Base-by-base conservation (phyloP, 257 asterid genomes). In the Linaria vulgaris region DNA sequence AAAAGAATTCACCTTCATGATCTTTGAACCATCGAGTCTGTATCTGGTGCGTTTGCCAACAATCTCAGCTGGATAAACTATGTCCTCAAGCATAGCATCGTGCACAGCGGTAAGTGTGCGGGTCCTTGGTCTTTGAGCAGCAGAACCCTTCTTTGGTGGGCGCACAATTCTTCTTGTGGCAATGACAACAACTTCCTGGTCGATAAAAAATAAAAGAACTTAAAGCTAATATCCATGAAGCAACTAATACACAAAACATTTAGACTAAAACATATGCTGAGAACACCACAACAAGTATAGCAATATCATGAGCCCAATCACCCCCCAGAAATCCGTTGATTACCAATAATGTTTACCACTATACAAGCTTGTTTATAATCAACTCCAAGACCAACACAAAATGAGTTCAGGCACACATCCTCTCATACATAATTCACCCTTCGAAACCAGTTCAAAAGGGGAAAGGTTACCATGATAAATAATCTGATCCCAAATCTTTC, bases 121-220 rank as follows among this genome's bases (percentile, higher is more conserved):
- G 57, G 86, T 56, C 27, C 94, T 64, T 22, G 94, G 94, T 52
- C 94, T 82, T 54, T 79, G 83, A 17, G 59, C 83, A n/a, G 94
- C 90, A 12, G 94, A 80, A 9, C 94, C 94, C 69, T 83, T 85
- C 86, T 85, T 85, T 15, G 88, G 91, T 59, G 96, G 96, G 44
- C 90, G 82, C 52, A 79, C 54, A 19, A 88, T 85, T 84, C 98
- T 88, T 45, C 98, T 31, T 6, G 96, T 88, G 10, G 95, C 91
- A 70, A 88, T 64, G 61, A 91, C 58, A 75, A 91, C 86, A 60
- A 91, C 96, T 67, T 85, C 96, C 96, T 91, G n/a, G 0, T 6
- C 1, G 49, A 59, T 6, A 48, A 30, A 44, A 51, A 39, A 9
- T 31, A 54, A 14, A 41, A 25, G 5, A 4, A 1, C 15, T 9